Base-by-base conservation (phyloP, 2,329 filamentous ascomycete species). In the Venturia asperata region DNA sequence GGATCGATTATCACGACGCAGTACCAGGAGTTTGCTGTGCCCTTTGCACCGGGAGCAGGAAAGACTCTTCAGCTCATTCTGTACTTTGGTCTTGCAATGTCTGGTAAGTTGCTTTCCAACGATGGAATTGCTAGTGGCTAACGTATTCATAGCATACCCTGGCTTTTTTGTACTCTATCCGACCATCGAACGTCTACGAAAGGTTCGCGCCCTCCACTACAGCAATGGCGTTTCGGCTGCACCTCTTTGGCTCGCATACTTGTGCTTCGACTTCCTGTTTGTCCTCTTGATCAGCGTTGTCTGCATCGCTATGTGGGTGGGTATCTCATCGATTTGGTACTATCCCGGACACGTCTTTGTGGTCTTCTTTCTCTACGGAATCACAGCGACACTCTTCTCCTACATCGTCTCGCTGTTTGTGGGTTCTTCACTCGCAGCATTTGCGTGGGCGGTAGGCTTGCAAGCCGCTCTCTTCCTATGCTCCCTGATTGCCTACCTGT, bases 121-220 rank as follows among this genome's bases (percentile, higher is more conserved):
- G 9, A 13, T 52, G 1, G 47, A 24, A 4, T 52, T 21, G 2
- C 10, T 27, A 1, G 1, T 52, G 9, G 47, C 47, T 52, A 52
- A 52, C 21, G 15, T 3, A 27, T 4, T 24, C 11, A 24, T 52
- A 7, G 86, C 87, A 1, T 94, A 89, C 70, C 91, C 92, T 0
- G 91, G 88, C 17, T 92, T 97, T 79, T 95, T 96, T 70, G 85
- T 90, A 0, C 79, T 97, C 5, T 97, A 97, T 72, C 90, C 91
- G 0, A 96, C 91, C n/a, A 80, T 89, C 37, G 92, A 97, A 75
- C 83, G 91, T 34, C 79, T 91, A 13, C 81, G 86, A 62, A 89
- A 91, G 68, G 90, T 97, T 30, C 85, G 92, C 63, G 89, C 89
- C 19, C 79, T 97, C 39, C 88, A 97, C 74, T 97, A 96, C 76